Conservation (phyloP, 768 basidiomycete genomes). For the Auriscalpium microsporum region DNA sequence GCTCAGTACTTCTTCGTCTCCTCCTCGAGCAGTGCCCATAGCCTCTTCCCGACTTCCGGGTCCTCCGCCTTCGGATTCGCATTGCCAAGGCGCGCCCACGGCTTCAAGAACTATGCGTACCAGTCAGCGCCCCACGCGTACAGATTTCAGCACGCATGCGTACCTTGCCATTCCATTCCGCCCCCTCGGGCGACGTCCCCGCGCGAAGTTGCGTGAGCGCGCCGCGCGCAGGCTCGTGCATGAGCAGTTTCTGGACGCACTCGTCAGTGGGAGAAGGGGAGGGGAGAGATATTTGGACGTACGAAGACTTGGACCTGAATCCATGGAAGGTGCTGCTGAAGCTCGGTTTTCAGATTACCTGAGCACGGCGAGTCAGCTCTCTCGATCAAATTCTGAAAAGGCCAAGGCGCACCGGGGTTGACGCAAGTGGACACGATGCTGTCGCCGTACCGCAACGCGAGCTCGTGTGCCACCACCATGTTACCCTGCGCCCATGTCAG, state of each 20-base stretch:
- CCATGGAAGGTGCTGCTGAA: not conserved
- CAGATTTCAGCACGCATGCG: not conserved
- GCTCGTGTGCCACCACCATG: constrained; percentile 32
- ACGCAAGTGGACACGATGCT: constrained; percentile 37
- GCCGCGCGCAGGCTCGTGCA: constrained; percentile 19
- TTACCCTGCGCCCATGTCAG: constrained; percentile 24
- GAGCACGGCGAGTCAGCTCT: not conserved
- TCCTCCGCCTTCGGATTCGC: constrained; percentile 14
- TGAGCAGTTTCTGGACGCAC: not conserved
- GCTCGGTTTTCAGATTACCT: not conserved
- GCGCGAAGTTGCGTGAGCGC: constrained; percentile 38
- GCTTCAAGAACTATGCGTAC: constrained; percentile 17
- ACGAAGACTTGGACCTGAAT: not conserved
- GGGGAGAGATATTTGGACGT: not conserved
- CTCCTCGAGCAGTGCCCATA: constrained; percentile 26
- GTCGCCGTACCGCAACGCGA: constrained; percentile 38
- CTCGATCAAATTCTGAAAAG: not conserved
- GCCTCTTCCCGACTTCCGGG: constrained; percentile 17
- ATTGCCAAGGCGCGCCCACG: constrained; percentile 20
- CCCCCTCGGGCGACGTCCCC: constrained; percentile 32
- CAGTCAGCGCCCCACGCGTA: not conserved
- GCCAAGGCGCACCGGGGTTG: constrained; percentile 25
- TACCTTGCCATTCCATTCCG: constrained; percentile 34
- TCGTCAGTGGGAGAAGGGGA: not conserved
- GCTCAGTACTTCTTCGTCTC: constrained; percentile 1